phyloP scores from a whole-genome alignment of 225 moss, liverwort and hornwort species.

The Lunularia cruciata region DNA sequence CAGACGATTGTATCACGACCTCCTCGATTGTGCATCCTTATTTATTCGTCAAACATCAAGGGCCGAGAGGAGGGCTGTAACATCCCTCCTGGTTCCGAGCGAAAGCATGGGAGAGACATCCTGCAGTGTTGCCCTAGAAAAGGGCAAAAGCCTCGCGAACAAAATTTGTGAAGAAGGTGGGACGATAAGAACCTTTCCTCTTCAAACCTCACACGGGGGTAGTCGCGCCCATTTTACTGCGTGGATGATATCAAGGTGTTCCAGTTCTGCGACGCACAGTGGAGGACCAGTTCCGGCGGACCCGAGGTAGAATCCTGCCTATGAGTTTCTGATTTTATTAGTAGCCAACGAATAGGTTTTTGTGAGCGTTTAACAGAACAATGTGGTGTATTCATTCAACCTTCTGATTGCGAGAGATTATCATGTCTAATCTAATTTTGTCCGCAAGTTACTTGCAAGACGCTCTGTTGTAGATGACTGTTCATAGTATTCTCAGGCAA shows the following conservation, averaged over 20 bases:
- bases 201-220: neutral
- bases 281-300: neutral
- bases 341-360: neutral
- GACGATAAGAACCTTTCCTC: neutral
- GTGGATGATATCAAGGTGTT: neutral
- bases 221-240: neutral
- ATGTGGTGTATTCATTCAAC: too few relatives aligned
- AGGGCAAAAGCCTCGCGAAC: neutral
- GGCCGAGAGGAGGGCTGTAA: neutral
- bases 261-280: neutral
- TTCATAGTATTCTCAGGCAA: too few relatives aligned
- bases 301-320: neutral
- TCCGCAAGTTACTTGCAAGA: too few relatives aligned
- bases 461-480: too few relatives aligned
- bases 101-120: neutral
- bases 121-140: neutral
- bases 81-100: neutral
- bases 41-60: neutral
- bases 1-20: neutral
- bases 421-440: too few relatives aligned
- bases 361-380: neutral
- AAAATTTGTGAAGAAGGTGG: neutral
- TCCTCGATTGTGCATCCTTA: neutral
- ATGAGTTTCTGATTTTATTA: neutral
- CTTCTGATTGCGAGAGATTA: too few relatives aligned